A percentile compares a stretch with the other conserved stretches of the same genome.
Evolutionary conservation across 805 yeast species (phyloP).

Genomic region (Suhomyces pyralidae): DNA sequence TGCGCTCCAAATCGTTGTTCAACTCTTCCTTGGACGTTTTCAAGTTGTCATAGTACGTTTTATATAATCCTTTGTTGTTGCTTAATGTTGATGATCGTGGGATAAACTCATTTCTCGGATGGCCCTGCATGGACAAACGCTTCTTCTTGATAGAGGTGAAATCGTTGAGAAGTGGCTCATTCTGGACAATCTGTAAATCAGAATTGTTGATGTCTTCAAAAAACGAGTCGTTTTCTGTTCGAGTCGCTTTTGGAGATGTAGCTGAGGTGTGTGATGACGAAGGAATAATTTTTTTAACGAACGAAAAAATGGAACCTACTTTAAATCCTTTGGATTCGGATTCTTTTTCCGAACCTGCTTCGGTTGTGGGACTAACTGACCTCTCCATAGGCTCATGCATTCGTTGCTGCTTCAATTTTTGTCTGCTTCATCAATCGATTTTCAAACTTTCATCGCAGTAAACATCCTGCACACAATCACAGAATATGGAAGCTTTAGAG

Average conservation of each 20-base stretch:
- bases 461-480: slow-evolving; percentile 1
- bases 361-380: slow-evolving; percentile 8
- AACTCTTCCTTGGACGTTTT: slow-evolving; percentile 16
- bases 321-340: background rate
- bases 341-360: background rate
- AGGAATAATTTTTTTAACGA: background rate
- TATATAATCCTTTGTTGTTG: slow-evolving; percentile 17
- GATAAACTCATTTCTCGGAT: slow-evolving; percentile 10
- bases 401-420: background rate
- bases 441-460: background rate
- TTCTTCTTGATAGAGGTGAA: slow-evolving; percentile 28
- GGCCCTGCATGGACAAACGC: slow-evolving; percentile 24
- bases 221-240: background rate
- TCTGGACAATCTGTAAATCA: slow-evolving; percentile 5
- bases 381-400: slow-evolving; percentile 5
- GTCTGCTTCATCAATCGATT: background rate
- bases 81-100: slow-evolving; percentile 27
- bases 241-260: background rate
- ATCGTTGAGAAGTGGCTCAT: slow-evolving; percentile 19
- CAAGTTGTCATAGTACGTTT: slow-evolving; percentile 16
- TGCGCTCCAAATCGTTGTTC: slow-evolving; percentile 27
- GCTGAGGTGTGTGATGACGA: background rate
- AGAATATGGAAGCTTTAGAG: no score
- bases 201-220: slow-evolving; percentile 2
- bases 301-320: slow-evolving; percentile 2